A percentile compares a stretch with the other conserved stretches of the same genome.
Evolutionary conservation across 2,329 filamentous ascomycete genomes (phyloP).

Genomic region (Biscogniauxia mediterranea): DNA sequence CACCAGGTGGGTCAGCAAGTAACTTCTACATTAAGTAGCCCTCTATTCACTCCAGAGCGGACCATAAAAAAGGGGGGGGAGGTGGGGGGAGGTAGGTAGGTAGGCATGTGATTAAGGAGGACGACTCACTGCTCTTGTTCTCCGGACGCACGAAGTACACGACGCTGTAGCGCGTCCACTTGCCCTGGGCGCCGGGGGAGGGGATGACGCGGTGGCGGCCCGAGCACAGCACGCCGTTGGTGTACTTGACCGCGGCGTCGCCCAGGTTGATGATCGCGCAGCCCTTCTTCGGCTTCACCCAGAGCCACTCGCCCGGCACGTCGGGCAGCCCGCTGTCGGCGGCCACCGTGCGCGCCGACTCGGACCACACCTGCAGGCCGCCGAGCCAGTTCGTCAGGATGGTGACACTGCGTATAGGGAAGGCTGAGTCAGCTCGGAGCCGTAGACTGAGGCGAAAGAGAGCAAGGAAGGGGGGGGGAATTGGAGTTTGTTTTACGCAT

Average conservation of each 20-base stretch:
- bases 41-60: too few species aligned
- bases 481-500: not conserved
- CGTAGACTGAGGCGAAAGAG: not conserved
- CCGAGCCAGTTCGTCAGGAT: constrained; percentile 40
- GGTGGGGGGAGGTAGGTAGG: too few species aligned
- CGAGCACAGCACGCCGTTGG: constrained; percentile 33
- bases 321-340: constrained; percentile 27
- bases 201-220: constrained; percentile 37
- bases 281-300: constrained; percentile 35
- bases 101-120: too few species aligned
- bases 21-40: too few species aligned
- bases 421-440: not conserved
- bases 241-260: constrained; percentile 38
- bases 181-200: constrained; percentile 31
- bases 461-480: not conserved
- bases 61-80: too few species aligned
- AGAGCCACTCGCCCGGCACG: constrained; percentile 34
- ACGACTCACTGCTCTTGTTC: constrained; percentile 19
- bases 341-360: constrained; percentile 27
- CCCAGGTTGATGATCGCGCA: constrained; percentile 40
- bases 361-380: constrained; percentile 37
- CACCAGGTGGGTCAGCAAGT: too few species aligned
- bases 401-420: constrained; percentile 29
- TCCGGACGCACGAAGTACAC: constrained; percentile 38
- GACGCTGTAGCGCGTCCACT: constrained; percentile 34